Evolutionary conservation across 169 alveolate species (phyloP), one percentile per base, ranked within the genome.

Genomic region (Toxoplasma gondii): DNA sequence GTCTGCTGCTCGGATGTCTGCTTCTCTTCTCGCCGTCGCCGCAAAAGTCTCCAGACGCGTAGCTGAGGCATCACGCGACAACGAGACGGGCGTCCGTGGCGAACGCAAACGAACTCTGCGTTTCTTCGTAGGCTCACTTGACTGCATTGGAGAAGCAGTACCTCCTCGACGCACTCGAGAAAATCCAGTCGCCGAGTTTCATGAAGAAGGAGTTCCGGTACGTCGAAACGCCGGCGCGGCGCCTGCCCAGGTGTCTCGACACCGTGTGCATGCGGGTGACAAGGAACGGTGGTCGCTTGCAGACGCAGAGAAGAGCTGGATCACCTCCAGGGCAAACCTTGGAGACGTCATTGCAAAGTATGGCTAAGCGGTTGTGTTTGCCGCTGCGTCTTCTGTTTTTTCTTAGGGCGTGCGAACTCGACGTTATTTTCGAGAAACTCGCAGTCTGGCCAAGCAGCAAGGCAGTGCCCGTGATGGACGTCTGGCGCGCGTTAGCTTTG

Each of bases 381-480:
- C 58, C 12, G 22, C 58, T 49, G 58, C 58, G 58, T 12, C 58
- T 49, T 4, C 58, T 49, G 4, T 81, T 83, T 34, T 54, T 43
- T 90, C 45, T 70, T n/a, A 91, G 94, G 84, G 83, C 90, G 19
- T 74, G 94, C 83, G 94, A 91, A 43, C 31, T 91, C n/a, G 91
- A 91, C 36, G 94, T 91, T 5, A n/a, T 91, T 53, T 74, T 91
- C 82, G 82, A 80, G 91, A 84, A 81, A 67, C 94, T 91, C 34
- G 44, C 91, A 22, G 45, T 29, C 7, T 91, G 84, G 91, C 94
- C 94, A 17, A 34, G 80, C 43, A 38, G 44, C 43, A 24, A 16
- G 41, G 80, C 84, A 84, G 39, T 91, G 94, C 91, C 94, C n/a
- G 94, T 91, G 54, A 45, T 91, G 80, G 94, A 91, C 44, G n/a